Base-by-base conservation (phyloP, 441 rosid genomes). In the Metrosideros polymorpha region DNA sequence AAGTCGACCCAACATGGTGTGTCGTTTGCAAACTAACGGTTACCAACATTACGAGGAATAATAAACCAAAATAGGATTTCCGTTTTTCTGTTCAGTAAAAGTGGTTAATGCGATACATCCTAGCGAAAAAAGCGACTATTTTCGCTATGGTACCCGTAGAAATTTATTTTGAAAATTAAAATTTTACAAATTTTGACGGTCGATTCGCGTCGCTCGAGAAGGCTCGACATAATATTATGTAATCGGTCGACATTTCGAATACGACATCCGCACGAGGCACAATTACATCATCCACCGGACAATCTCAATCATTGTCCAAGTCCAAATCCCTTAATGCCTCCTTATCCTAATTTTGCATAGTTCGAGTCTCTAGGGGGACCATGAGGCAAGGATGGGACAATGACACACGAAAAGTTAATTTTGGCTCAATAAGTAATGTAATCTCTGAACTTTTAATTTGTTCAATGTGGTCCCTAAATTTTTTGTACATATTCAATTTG, bases 121-220 rank as follows among this genome's bases (percentile, higher is more conserved):
- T 9, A 19, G 27, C 39, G 14, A 19, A 63, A 18, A 63, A 63
- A 32, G 35, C 29, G 32, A 59, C 29, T 59, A 39, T 10, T 3
- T 29, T n/a, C n/a, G 39, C 22, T 0, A 29, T 29, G 22, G 19
- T 14, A 29, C 22, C 39, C 22, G 14, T 59, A 59, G 10, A 59
- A 59, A 29, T 59, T 59, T 29, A 15, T 59, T 59, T 6, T 29
- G 71, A 59, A 29, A 59, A 59, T 3, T 35, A 59, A 59, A 59
- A 29, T 25, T 0, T 59, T 63, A 63, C 6, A 63, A 4, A n/a
- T 57, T n/a, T 57, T 9, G 2, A 13, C 7, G 12, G 12, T 57
- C 13, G 4, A 12, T 17, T 30, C 0, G 25, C 12, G 3, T 18
- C 24, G 3, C 19, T 0, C 76, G 0, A 17, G 76, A 57, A 2